Base-by-base conservation (phyloP, 179 eudicot genomes). In the Beta corolliflora region DNA sequence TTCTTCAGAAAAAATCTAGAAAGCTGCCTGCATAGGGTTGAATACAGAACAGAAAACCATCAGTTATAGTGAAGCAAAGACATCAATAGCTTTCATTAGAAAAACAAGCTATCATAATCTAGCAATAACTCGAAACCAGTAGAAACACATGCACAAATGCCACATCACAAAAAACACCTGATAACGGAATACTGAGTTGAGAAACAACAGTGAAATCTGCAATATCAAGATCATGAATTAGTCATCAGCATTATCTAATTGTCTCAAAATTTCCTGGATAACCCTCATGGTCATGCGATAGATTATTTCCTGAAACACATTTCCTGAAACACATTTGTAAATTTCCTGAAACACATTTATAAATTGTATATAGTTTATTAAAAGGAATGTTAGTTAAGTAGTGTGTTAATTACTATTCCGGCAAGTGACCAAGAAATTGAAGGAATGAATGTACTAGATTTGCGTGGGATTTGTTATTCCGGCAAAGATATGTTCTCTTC, bases 21-120 rank as follows among this genome's bases (percentile, higher is more conserved):
- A 73, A 54, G 64, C 73, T 77, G 68, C 79, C 88, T 85, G 85
- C 76, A 76, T n/a, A 66, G 21, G 21, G 54, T 36, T 59, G 59
- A 69, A 56, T 9, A 13, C 36, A 72, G 9, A 70, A 46, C 9
- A 18, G 15, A 83, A 29, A 16, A 16, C 29, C 66, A 41, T 19
- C 14, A 68, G 25, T 21, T 4, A 6, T 6, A 48, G 52, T 13
- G 36, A 71, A 1, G n/a, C 53, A 2, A 80, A 74, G 78, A 25
- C 5, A 73, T 19, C 67, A 75, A 7, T 36, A 54, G 72, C 7
- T 54, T 48, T 9, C 7, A 48, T 6, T 48, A 48, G 0, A 9
- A 48, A 19, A 8, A 63, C 12, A 25, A 66, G 7, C 59, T 53
- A 3, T 13, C 5, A 21, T 16, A 66, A 84, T 50, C 50, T 45